Percentiles rank a stretch among this genome's conserved stretches.
phyloP scores from a whole-genome alignment of 1,284 basidiomycete genomes.

The Tetrapyrgos nigripes region DNA sequence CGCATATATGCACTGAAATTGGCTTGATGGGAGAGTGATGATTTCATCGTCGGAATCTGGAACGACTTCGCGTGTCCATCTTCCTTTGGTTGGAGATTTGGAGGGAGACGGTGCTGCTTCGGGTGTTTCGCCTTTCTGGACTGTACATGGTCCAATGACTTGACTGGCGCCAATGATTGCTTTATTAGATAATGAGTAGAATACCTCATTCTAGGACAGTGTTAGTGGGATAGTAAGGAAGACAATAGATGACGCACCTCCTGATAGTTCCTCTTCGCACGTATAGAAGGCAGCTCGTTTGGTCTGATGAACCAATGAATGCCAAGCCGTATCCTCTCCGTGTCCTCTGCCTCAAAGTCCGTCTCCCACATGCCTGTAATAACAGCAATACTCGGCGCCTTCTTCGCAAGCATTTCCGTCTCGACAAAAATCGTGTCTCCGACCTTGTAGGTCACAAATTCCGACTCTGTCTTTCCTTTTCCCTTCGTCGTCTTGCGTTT shows the following conservation, averaged over 20 bases:
- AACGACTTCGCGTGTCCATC: not conserved
- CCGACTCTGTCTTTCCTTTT: constrained; percentile 21
- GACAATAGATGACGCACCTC: constrained; percentile 47
- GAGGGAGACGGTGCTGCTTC: constrained; percentile 17
- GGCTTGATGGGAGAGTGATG: constrained; percentile 1
- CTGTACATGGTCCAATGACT: constrained; percentile 57
- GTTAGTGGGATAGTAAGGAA: constrained; percentile 11
- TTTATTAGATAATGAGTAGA: constrained; percentile 60
- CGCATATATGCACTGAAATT: constrained; percentile 64
- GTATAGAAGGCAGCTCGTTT: constrained; percentile 58
- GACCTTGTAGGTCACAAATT: constrained; percentile 45
- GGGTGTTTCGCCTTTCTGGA: constrained; percentile 40
- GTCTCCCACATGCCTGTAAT: constrained; percentile 73
- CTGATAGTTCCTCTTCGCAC: constrained; percentile 60
- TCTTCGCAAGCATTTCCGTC: constrained; percentile 49
- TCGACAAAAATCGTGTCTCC: constrained; percentile 73
- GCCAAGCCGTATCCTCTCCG: constrained; percentile 54
- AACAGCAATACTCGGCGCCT: constrained; percentile 65
- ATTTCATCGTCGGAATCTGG: constrained; percentile 19
- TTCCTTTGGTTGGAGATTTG: constrained; percentile 9
- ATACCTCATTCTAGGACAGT: constrained; percentile 66
- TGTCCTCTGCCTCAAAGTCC: constrained; percentile 26
- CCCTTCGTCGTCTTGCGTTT: constrained; percentile 17
- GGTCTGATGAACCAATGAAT: constrained; percentile 79
- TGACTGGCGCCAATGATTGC: constrained; percentile 54